Evolutionary conservation across 179 eudicot genomes (phyloP), one percentile per base, ranked within the genome.

Genomic region (Vitellaria paradoxa): DNA sequence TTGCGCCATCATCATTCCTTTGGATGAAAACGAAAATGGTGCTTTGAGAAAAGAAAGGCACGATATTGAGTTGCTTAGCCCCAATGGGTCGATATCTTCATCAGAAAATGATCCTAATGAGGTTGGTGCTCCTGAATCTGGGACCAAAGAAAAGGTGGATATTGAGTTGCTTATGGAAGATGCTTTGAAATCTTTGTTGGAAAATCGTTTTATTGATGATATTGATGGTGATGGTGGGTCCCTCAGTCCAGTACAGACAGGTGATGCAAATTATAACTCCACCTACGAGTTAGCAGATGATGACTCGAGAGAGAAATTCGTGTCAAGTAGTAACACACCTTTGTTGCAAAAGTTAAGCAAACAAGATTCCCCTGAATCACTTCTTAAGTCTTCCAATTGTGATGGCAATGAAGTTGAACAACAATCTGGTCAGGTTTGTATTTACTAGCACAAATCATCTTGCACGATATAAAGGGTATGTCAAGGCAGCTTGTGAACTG

Each of bases 391-490:
- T 50, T 80, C 84, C 4, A 67, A 75, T 55, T 12, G 59, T 53
- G 80, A 80, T 50, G 81, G 30, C 30, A 56, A 65, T 57, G 82
- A 83, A 70, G 73, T 61, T 67, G 77, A 57, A 60, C 71, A 61
- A 26, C 81, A 73, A 21, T 78, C 87, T 60, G 76, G 59, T 72
- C 80, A 90, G 91, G 93, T 88, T 70, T 40, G 86, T 80, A 72
- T 26, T 49, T 74, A 40, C 68, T 59, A 53, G 73, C 74, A 8
- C 42, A 56, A 0, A 73, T 42, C 15, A 13, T 3, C 20, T 17
- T 56, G 7, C 64, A 14, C 24, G 40, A 18, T 26, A 11, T 55
- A 21, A 47, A 3, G 14, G 59, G 17, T 24, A 18, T 49, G 30
- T 21, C 24, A 53, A 14, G 21, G 52, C 46, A 37, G 23, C n/a